Conservation (phyloP, 352 stramenopile genomes). For the Phytophthora tubulina region DNA sequence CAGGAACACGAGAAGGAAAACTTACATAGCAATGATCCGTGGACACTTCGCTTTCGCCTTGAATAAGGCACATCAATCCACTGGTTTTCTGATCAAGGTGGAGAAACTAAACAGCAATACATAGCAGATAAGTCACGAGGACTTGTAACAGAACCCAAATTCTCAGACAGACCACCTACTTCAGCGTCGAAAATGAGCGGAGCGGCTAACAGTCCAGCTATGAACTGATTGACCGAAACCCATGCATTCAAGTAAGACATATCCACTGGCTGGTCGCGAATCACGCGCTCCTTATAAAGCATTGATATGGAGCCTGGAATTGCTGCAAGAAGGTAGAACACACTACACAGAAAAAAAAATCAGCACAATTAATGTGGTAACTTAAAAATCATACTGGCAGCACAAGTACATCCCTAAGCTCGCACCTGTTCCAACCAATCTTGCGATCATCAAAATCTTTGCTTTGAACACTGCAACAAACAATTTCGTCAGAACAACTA, state of each 20-base stretch:
- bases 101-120: constrained; percentile 37
- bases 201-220: constrained; percentile 80
- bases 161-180: constrained; percentile 31
- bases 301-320: constrained; percentile 85
- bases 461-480: constrained; percentile 57
- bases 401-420: neutral
- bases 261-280: constrained; percentile 87
- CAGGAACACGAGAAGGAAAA: neutral
- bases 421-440: constrained; percentile 83
- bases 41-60: constrained; percentile 72
- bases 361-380: too few relatives aligned
- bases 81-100: constrained; percentile 86
- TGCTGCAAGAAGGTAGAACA: constrained; percentile 84
- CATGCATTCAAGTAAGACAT: constrained; percentile 90
- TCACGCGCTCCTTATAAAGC: constrained; percentile 87
- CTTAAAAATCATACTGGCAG: too few relatives aligned
- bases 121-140: neutral
- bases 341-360: constrained; percentile 29
- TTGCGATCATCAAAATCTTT: constrained; percentile 75
- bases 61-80: constrained; percentile 82
- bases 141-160: neutral
- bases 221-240: constrained; percentile 89
- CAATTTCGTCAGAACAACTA: constrained; percentile 7
- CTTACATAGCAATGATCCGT: constrained; percentile 83
- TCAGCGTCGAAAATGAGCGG: constrained; percentile 86